Evolutionary conservation across 2,329 filamentous ascomycete species (phyloP), one percentile per base, ranked within the genome.

Genomic region (Zasmidium angulare): DNA sequence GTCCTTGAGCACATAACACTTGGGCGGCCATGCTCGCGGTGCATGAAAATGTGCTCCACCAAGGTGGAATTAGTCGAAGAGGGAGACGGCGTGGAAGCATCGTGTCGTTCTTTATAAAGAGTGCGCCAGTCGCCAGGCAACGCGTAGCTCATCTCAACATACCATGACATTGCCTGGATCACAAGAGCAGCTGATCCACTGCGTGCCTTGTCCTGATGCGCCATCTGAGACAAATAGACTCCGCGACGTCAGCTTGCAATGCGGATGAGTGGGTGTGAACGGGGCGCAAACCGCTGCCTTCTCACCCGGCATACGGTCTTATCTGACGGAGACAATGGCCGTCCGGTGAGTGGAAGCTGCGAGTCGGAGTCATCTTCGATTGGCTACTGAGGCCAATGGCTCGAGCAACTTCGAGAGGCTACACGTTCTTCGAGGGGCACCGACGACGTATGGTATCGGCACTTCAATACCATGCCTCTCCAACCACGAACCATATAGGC

Each of bases 31-130:
- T 26, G 46, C 47, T 4, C 12, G 54, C 26, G 49, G 20, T 50
- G 54, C 54, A 56, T 40, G 40, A n/a, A 53, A 40, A 23, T 23
- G 4, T 53, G 12, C 11, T 46, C 31, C 51, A 53, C 51, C 21
- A 46, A 22, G 51, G 51, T 53, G 51, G 31, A 46, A 53, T 46
- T 23, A 36, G 51, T 36, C 26, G 36, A 36, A 17, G 29, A 19
- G 20, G 11, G n/a, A 12, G 36, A 52, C 9, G 11, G 20, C 23
- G 23, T 21, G 11, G 26, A 36, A 52, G 50, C 36, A 52, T 7
- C 7, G 29, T 24, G 40, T 40, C 26, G 12, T 36, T 52, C 50
- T 21, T 20, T 40, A 43, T 23, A 52, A 3, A 23, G 9, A 24
- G 26, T 36, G 9, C 51, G 51, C 36, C 20, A 10, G 17, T 23